Evolutionary conservation across 2,329 filamentous ascomycete species (phyloP).

Genomic region (Alternaria ethzedia): DNA sequence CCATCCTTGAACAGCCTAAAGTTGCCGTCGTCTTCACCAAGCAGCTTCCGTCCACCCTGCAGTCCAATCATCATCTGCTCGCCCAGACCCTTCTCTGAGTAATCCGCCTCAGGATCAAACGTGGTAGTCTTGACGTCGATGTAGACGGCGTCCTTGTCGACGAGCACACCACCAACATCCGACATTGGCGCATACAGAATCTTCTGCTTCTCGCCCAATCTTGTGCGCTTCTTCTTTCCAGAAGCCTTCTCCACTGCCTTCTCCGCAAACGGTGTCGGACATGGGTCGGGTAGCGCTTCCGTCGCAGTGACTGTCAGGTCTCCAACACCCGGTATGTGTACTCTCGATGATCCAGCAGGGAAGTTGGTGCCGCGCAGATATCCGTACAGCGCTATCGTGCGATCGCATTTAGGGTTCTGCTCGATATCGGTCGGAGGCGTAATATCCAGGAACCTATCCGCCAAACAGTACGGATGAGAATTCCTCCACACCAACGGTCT

Average conservation of each 20-base stretch:
- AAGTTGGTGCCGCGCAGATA: constrained; percentile 97
- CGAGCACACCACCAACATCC: constrained; percentile 92
- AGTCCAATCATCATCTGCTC: constrained; percentile 93
- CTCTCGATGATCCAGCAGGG: constrained; percentile 78
- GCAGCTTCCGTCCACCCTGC: constrained; percentile 79
- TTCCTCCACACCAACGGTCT: constrained; percentile 96
- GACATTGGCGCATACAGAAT: constrained; percentile 97
- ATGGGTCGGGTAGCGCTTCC: constrained; percentile 90
- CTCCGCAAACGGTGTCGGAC: constrained; percentile 90
- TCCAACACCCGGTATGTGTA: constrained; percentile 91
- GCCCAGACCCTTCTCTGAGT: constrained; percentile 83
- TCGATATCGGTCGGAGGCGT: constrained; percentile 93
- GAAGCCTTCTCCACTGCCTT: constrained; percentile 83
- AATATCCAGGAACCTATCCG: constrained; percentile 93
- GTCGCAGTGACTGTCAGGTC: constrained; percentile 85
- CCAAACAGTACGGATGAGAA: constrained; percentile 89
- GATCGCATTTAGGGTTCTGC: constrained; percentile 85
- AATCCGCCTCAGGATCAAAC: constrained; percentile 69
- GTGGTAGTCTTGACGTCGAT: constrained; percentile 75
- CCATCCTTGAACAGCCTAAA: constrained; percentile 86
- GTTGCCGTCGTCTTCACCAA: constrained; percentile 82
- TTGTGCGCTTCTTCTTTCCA: constrained; percentile 79
- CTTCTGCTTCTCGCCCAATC: constrained; percentile 96
- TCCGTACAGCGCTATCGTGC: constrained; percentile 88
- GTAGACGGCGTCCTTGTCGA: constrained; percentile 97